Evolutionary conservation across 257 asterid species (phyloP).

Genomic region (Petunia axillaris): DNA sequence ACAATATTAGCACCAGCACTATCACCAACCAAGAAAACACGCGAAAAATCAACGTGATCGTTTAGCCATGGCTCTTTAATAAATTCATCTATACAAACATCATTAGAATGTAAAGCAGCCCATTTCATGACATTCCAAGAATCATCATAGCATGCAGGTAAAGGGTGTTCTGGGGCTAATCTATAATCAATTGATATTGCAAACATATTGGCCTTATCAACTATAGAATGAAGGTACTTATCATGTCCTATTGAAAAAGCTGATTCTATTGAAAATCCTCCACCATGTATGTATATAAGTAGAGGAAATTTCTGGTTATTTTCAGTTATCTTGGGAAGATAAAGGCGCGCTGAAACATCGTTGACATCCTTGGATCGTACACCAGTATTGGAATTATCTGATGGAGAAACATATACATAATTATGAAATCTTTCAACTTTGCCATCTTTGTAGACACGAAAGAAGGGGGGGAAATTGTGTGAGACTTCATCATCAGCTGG

Average conservation of each 20-base stretch:
- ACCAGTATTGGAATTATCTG: conserved; percentile 47
- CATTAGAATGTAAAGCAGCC: conserved; percentile 41
- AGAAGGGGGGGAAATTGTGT: conserved; percentile 50
- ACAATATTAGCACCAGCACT: conserved; percentile 82
- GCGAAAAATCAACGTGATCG: conserved; percentile 48
- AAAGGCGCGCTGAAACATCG: conserved; percentile 52
- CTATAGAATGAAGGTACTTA: conserved; percentile 42
- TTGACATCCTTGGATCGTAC: conserved; percentile 56
- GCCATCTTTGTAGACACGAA: conserved; percentile 58
- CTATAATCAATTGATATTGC: conserved; percentile 69
- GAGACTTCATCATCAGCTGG: conserved; percentile 27
- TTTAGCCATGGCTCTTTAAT: conserved; percentile 60
- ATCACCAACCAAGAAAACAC: conserved; percentile 66
- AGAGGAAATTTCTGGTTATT: conserved; percentile 54
- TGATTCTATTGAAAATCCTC: conserved; percentile 59
- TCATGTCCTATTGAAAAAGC: conserved; percentile 61
- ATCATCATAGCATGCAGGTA: conserved; percentile 78
- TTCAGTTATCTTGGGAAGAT: conserved; percentile 47
- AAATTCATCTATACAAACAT: conserved; percentile 2
- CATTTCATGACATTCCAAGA: conserved; percentile 56
- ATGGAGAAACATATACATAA: conserved; percentile 43
- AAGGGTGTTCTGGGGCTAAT: conserved; percentile 63
- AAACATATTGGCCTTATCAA: conserved; percentile 48
- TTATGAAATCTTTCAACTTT: conserved; percentile 36
- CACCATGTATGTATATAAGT: conserved; percentile 78